Conservation (phyloP, 768 basidiomycete species). For the Boletus reticuloceps region DNA sequence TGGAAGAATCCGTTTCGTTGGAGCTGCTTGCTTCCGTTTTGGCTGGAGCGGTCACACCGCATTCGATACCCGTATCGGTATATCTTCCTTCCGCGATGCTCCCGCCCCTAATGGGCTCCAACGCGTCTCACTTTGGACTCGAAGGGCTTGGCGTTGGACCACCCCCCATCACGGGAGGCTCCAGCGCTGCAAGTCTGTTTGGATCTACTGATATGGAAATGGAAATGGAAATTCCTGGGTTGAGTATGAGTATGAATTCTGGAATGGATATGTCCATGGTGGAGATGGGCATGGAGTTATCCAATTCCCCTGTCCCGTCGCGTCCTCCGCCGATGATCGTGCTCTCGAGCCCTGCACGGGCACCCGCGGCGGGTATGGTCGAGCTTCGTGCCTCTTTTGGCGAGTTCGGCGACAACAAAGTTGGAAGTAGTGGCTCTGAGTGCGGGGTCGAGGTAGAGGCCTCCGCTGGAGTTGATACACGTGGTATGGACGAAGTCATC, state of each 20-base stretch:
- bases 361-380: constrained; percentile 62
- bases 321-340: constrained; percentile 52
- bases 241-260: constrained; percentile 35
- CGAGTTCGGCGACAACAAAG: constrained; percentile 28
- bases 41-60: constrained; percentile 42
- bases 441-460: constrained; percentile 26
- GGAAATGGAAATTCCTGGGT: constrained; percentile 35
- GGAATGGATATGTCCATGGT: constrained; percentile 31
- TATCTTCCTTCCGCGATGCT: constrained; percentile 46
- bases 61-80: constrained; percentile 67
- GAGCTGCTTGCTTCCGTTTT: constrained; percentile 65
- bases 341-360: constrained; percentile 64
- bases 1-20: constrained; percentile 38
- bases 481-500: constrained; percentile 65
- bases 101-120: constrained; percentile 19
- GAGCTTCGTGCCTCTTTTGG: constrained; percentile 65
- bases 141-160: constrained; percentile 26
- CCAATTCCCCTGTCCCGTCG: constrained; percentile 34
- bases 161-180: constrained; percentile 20
- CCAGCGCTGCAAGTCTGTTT: constrained; percentile 27
- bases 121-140: constrained; percentile 27
- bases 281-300: constrained; percentile 27
- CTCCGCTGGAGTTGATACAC: constrained; percentile 44
- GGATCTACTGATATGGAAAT: constrained; percentile 32
- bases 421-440: constrained; percentile 13